These are phyloP conservation scores for Chenopodium quinoa DNA, from an alignment of 148 eudicot genomes.

Conservation along the genomic window DNA sequence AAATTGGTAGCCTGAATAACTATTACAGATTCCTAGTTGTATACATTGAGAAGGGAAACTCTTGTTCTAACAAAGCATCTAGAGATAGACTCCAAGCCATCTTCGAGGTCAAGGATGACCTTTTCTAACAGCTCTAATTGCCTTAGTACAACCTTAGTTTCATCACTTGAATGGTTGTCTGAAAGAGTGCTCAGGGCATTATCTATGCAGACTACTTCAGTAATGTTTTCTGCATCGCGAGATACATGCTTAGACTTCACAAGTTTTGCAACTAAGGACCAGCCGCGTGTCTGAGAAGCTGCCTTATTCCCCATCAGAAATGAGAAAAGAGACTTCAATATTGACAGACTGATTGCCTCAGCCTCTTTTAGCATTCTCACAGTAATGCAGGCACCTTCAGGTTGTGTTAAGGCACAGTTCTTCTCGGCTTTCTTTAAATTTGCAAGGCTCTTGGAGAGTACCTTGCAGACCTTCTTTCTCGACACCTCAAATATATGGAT, in stretches of 20 bases:
- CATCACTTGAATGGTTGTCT: conserved; percentile 5
- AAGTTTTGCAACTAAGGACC: conserved; percentile 39
- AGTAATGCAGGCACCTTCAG: not conserved
- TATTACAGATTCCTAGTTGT: conserved; percentile 24
- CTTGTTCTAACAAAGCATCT: conserved; percentile 39
- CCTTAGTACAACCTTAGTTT: conserved; percentile 13
- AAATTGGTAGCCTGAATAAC: conserved; percentile 7
- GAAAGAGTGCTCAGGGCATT: conserved; percentile 10
- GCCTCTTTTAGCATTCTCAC: conserved; percentile 33
- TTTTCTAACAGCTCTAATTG: conserved; percentile 29
- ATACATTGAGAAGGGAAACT: conserved; percentile 47
- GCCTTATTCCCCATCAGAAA: conserved; percentile 28
- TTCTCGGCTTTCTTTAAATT: conserved; percentile 29
- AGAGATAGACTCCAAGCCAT: conserved; percentile 30
- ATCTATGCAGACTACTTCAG: conserved; percentile 27
- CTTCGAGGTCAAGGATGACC: conserved; percentile 26
- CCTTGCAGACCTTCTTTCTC: conserved; percentile 38
- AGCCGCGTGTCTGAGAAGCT: conserved; percentile 17
- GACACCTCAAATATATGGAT: conserved; percentile 26
- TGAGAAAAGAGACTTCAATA: conserved; percentile 30
- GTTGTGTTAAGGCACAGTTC: not conserved
- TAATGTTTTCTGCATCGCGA: not conserved
- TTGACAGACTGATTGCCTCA: conserved; percentile 24
- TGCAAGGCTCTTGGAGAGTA: conserved; percentile 32
- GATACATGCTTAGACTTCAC: conserved; percentile 18